Conservation (phyloP, 73 alveolate species). For the Breviolum minutum region DNA sequence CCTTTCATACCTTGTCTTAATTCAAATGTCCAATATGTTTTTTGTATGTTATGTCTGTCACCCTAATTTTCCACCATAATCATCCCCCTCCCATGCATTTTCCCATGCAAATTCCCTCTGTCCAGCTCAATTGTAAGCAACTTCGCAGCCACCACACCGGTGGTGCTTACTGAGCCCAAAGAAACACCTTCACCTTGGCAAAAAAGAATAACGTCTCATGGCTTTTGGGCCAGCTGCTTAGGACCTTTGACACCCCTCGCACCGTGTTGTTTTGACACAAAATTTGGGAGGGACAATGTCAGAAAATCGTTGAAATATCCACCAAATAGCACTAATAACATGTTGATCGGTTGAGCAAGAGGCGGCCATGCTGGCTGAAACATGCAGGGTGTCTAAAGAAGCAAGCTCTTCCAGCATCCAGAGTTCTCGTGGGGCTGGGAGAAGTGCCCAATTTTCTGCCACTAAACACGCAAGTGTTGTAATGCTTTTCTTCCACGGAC, state of each 20-base stretch:
- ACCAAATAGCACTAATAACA: too few species aligned
- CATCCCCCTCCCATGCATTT: background rate
- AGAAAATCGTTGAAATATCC: too few species aligned
- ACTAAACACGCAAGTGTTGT: too few species aligned
- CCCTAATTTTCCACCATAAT: background rate
- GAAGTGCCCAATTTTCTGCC: too few species aligned
- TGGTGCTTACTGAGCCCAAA: conserved; percentile 52
- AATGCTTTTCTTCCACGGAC: too few species aligned
- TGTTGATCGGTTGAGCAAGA: too few species aligned
- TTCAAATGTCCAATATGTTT: too few species aligned
- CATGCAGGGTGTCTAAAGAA: too few species aligned
- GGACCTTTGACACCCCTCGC: background rate
- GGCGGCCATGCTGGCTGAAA: too few species aligned
- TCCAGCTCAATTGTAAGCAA: conserved; percentile 54
- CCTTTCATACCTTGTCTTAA: background rate
- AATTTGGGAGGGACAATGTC: background rate
- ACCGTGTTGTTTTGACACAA: background rate
- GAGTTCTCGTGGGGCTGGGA: too few species aligned
- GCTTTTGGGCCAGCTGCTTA: background rate
- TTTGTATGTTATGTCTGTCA: too few species aligned
- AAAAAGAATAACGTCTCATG: background rate
- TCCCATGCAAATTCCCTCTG: background rate
- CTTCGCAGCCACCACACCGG: conserved; percentile 37
- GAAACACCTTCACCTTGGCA: conserved; percentile 37
- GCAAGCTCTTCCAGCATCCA: too few species aligned